A percentile compares a stretch with the other conserved stretches of the same genome.
phyloP scores from a whole-genome alignment of 1,284 basidiomycete genomes.

The Sporisorium graminicola region DNA sequence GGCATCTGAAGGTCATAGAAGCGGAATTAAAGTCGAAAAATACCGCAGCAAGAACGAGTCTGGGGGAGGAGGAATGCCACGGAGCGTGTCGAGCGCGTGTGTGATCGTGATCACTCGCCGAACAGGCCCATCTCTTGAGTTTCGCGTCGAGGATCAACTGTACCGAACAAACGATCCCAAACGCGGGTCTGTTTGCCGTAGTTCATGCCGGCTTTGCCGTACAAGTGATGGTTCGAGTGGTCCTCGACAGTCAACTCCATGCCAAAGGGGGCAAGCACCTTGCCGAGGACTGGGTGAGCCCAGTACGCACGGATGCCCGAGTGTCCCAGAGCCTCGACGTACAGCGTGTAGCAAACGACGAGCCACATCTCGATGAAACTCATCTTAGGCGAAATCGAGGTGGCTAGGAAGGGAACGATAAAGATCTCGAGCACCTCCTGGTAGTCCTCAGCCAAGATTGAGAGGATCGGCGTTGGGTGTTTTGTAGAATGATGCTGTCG shows the following conservation, averaged over 20 bases:
- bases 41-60: too few relatives aligned
- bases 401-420: slow-evolving; percentile 56
- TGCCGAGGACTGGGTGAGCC: slow-evolving; percentile 42
- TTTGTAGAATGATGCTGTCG: slow-evolving; percentile 61
- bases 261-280: slow-evolving; percentile 52
- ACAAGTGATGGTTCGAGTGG: slow-evolving; percentile 69
- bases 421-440: slow-evolving; percentile 65
- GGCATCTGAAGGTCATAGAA: too few relatives aligned
- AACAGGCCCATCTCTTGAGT: slow-evolving; percentile 43
- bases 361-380: slow-evolving; percentile 60
- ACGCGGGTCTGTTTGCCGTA: slow-evolving; percentile 69
- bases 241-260: slow-evolving; percentile 68
- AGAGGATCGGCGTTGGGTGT: slow-evolving; percentile 62
- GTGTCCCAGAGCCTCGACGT: slow-evolving; percentile 61
- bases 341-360: slow-evolving; percentile 56
- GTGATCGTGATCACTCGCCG: slow-evolving; percentile 4
- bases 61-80: too few relatives aligned
- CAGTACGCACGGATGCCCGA: slow-evolving; percentile 61
- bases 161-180: slow-evolving; percentile 68
- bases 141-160: slow-evolving; percentile 63
- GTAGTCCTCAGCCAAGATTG: slow-evolving; percentile 60
- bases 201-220: slow-evolving; percentile 60
- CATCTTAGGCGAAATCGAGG: slow-evolving; percentile 58
- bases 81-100: too few relatives aligned
- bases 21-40: too few relatives aligned